phyloP scores from a whole-genome alignment of 371 early-diverging fungal species.

The Mortierella sp. region DNA sequence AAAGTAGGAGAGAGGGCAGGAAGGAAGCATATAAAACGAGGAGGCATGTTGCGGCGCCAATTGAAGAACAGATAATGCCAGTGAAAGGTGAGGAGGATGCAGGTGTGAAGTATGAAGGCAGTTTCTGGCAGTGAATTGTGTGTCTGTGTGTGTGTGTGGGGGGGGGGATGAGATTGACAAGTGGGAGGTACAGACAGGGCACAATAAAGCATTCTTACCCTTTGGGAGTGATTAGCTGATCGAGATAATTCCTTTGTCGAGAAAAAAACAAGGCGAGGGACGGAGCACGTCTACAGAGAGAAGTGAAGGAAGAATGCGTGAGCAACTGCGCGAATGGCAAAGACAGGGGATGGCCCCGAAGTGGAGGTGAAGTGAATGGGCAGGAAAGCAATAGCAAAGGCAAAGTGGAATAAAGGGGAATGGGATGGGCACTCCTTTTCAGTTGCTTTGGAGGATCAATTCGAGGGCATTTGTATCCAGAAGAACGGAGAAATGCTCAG shows the following conservation, averaged over 20 bases:
- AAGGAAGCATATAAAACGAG: background rate
- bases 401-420: constrained; percentile 2
- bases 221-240: constrained; percentile 2
- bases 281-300: background rate
- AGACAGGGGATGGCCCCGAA: background rate
- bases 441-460: background rate
- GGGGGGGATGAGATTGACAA: too few relatives aligned
- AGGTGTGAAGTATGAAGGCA: background rate
- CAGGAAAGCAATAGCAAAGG: background rate
- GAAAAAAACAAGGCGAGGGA: background rate
- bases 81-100: background rate
- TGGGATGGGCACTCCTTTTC: background rate
- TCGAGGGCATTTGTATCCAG: background rate
- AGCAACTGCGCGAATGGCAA: background rate
- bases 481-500: constrained; percentile 2
- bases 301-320: background rate
- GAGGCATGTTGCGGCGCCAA: background rate
- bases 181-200: background rate
- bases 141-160: background rate
- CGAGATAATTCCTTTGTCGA: background rate
- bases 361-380: background rate
- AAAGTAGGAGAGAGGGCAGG: background rate
- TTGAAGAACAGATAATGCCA: background rate
- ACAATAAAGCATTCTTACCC: background rate
- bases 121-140: background rate